Evolutionary conservation across 2,329 filamentous ascomycete species (phyloP), one percentile per base, ranked within the genome.

Genomic region (Fusarium protoensiforme): DNA sequence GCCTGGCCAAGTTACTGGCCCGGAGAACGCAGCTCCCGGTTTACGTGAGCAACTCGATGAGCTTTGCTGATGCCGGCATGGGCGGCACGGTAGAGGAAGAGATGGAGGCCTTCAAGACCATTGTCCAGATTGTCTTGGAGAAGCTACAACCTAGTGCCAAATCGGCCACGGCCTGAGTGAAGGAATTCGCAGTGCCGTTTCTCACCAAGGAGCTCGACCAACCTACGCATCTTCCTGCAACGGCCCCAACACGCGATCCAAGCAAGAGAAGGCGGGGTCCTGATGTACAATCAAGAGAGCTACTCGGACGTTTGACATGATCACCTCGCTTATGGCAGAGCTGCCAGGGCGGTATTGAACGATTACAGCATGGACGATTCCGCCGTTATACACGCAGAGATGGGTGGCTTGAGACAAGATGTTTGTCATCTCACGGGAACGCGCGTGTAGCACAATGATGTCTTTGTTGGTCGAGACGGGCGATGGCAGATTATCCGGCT

Each of bases 11-110:
- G 81, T 88, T 98, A 3, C 83, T 98, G 16, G 93, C 93, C n/a
- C 90, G 91, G 62, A 92, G 90, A 75, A 89, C 92, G 31, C 85
- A 87, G 35, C 89, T 91, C 71, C 95, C 95, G 1, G 92, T 94
- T n/a, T 98, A 98, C 81, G 94, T 98, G 20, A 94, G 94, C 24
- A 97, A 94, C 80, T 98, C 95, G 36, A 91, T 97, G 77, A 94
- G 92, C 74, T 91, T 98, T 72, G 89, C 89, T 16, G 90, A 87
- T 77, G 88, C 92, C 7, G 93, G 92, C 2, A 89, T 95, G 77
- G 94, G 94, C 11, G 93, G 94, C 22, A 93, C 91, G 0, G 90
- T 96, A 8, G 95, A 98, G 80, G 96, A 98, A 85, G 96, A 98
- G 84, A 95, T 98, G 91, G 94, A 96, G 79, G 94, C 93, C 0